These are phyloP conservation scores for Luzula sylvatica DNA, from an alignment of 176 grass and related monocot species.

Conservation along the genomic window DNA sequence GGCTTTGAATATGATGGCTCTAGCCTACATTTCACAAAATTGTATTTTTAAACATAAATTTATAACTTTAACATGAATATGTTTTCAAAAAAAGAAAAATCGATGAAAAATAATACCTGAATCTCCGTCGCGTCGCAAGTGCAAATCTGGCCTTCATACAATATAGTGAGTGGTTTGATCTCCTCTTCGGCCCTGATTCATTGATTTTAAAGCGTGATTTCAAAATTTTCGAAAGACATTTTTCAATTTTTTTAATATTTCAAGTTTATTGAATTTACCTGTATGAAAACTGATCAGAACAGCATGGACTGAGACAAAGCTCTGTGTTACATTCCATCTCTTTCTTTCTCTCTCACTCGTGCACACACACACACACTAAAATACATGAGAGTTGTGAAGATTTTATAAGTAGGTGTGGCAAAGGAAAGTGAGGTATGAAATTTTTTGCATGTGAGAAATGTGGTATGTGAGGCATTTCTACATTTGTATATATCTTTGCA, in stretches of 20 bases:
- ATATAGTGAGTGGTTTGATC: conserved; percentile 9
- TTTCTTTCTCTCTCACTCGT: neutral
- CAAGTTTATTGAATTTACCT: neutral
- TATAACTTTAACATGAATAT: neutral
- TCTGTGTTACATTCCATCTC: conserved; percentile 18
- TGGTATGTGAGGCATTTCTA: conserved; percentile 4
- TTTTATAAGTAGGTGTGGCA: neutral
- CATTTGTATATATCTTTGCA: neutral
- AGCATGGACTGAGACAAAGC: conserved; percentile 6
- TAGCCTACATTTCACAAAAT: neutral
- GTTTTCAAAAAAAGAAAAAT: neutral
- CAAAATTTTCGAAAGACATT: neutral
- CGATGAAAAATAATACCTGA: conserved; percentile 11
- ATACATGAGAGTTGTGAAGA: neutral
- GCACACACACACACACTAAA: neutral
- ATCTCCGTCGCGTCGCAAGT: conserved; percentile 17
- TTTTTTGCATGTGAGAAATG: conserved; percentile 17
- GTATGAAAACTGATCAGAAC: neutral
- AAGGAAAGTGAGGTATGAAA: conserved; percentile 3
- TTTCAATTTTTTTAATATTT: neutral
- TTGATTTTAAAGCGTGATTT: neutral
- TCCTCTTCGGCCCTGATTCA: conserved; percentile 13
- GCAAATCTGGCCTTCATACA: conserved; percentile 10
- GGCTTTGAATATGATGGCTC: conserved; percentile 14
- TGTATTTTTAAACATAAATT: neutral